A percentile compares a stretch with the other conserved stretches of the same genome.
These are phyloP conservation scores for Prunus yedoensis DNA, from an alignment of 331 rosid species.

Conservation along the genomic window DNA sequence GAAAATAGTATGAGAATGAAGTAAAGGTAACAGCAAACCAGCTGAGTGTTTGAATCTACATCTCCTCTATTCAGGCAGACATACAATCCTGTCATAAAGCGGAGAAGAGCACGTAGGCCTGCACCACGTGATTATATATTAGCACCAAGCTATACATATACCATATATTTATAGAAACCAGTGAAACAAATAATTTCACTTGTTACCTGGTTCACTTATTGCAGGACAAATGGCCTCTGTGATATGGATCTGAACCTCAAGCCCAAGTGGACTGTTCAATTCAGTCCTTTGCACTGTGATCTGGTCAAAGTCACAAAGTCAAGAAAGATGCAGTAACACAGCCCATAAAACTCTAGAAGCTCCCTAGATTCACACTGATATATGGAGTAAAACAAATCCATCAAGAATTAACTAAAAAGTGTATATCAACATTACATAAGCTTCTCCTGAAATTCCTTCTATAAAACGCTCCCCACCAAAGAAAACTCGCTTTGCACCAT, in stretches of 20 bases:
- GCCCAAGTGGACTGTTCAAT: slow-evolving; percentile 89
- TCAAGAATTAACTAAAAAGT: slow-evolving; percentile 28
- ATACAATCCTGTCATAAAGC: slow-evolving; percentile 84
- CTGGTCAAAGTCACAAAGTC: slow-evolving; percentile 42
- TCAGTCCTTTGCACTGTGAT: slow-evolving; percentile 91
- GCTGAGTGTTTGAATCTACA: slow-evolving; percentile 69
- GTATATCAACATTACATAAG: slow-evolving; percentile 58
- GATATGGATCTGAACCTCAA: slow-evolving; percentile 86
- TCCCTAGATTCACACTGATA: slow-evolving; percentile 5
- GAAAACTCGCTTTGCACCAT: slow-evolving; percentile 94
- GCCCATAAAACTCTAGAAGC: slow-evolving; percentile 18
- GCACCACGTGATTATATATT: slow-evolving; percentile 25
- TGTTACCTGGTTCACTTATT: slow-evolving; percentile 86
- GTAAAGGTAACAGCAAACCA: slow-evolving; percentile 44
- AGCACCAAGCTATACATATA: slow-evolving; percentile 20
- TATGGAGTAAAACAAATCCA: slow-evolving; percentile 19
- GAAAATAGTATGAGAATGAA: slow-evolving; percentile 18
- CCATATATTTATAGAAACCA: slow-evolving; percentile 7
- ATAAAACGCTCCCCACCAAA: slow-evolving; percentile 95
- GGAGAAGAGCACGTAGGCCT: slow-evolving; percentile 97
- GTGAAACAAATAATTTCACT: slow-evolving; percentile 14
- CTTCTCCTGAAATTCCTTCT: slow-evolving; percentile 96
- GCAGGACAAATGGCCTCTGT: slow-evolving; percentile 96
- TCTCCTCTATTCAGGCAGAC: slow-evolving; percentile 91
- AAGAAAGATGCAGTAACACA: slow-evolving; percentile 28